phyloP scores from a whole-genome alignment of 805 yeast genomes.

The Ogataea corticis region DNA sequence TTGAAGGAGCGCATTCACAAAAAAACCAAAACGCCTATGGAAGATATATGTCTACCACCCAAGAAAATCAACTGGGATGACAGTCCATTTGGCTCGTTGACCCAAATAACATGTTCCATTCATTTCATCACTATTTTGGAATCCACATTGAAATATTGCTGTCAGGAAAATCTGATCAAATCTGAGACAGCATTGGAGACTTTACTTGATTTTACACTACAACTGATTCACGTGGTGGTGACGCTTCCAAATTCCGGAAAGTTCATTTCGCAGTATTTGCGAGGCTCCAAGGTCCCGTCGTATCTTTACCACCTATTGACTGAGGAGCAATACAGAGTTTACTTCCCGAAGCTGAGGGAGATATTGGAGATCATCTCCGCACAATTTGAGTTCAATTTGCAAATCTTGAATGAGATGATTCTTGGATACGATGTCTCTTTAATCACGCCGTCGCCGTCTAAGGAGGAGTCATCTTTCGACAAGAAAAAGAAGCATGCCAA shows the following conservation, averaged over 20 bases:
- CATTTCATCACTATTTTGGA: conserved; percentile 56
- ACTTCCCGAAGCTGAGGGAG: conserved; percentile 58
- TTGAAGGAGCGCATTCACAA: conserved; percentile 53
- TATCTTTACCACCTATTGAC: conserved; percentile 42
- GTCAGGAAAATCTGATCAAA: conserved; percentile 2
- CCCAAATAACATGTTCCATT: conserved; percentile 51
- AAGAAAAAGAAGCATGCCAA: conserved; percentile 69
- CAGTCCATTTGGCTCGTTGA: conserved; percentile 45
- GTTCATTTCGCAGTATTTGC: conserved; percentile 17
- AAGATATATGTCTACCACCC: conserved; percentile 62
- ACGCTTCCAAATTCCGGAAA: conserved; percentile 37
- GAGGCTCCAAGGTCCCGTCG: conserved; percentile 21
- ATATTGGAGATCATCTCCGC: conserved; percentile 40
- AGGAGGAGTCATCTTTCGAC: conserved; percentile 44
- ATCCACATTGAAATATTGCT: conserved; percentile 45
- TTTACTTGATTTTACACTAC: conserved; percentile 58
- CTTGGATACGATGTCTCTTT: conserved; percentile 32
- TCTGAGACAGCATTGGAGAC: conserved; percentile 45
- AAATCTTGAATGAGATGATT: conserved; percentile 37
- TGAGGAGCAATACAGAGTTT: conserved; percentile 40
- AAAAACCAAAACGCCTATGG: conserved; percentile 35
- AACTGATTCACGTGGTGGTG: conserved; percentile 65
- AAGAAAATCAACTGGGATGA: conserved; percentile 38
- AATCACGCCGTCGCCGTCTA: conserved; percentile 10
- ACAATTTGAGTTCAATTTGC: conserved; percentile 21